Percentiles rank a stretch among this genome's conserved stretches.
Evolutionary conservation across 139 green algal species (phyloP).

Genomic region (Prasinococcaceae sp.): DNA sequence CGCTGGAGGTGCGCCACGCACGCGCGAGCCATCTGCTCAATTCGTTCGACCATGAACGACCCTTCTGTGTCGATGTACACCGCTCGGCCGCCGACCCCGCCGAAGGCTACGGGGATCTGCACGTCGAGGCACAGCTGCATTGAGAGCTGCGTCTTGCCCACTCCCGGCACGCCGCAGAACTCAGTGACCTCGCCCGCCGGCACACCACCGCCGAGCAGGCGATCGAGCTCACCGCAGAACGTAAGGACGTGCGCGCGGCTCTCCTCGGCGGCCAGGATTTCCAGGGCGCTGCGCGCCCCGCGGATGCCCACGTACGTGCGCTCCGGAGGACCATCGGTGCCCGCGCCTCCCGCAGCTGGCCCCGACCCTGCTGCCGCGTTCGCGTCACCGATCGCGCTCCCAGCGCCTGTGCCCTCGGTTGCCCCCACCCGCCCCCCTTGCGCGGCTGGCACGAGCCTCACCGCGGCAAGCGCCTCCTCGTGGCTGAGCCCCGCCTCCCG

Average conservation of each 20-base stretch:
- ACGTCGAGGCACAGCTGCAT: conserved; percentile 67
- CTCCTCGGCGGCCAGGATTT: background rate
- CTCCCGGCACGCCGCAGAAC: conserved; percentile 62
- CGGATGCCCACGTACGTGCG: no score
- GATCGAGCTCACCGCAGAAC: conserved; percentile 39
- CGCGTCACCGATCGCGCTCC: no score
- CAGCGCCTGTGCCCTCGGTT: no score
- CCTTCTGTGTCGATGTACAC: conserved; percentile 88
- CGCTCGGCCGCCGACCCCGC: conserved; percentile 38
- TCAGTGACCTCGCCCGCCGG: conserved; percentile 45
- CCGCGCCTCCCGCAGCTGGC: no score
- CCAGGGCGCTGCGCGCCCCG: background rate
- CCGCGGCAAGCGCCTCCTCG: no score
- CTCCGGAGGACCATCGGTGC: no score
- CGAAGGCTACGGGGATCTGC: conserved; percentile 43
- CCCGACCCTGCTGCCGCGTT: no score
- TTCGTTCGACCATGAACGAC: conserved; percentile 69
- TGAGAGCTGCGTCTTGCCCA: conserved; percentile 75
- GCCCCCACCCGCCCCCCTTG: no score
- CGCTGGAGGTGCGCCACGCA: conserved; percentile 29
- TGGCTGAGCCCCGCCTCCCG: no score
- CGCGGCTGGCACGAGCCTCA: no score
- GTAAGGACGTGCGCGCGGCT: conserved; percentile 29
- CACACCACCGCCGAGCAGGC: conserved; percentile 47
- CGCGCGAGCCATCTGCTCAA: conserved; percentile 54